These are phyloP conservation scores for Gloeophyllum trabeum DNA, from an alignment of 768 basidiomycete genomes.

Conservation along the genomic window DNA sequence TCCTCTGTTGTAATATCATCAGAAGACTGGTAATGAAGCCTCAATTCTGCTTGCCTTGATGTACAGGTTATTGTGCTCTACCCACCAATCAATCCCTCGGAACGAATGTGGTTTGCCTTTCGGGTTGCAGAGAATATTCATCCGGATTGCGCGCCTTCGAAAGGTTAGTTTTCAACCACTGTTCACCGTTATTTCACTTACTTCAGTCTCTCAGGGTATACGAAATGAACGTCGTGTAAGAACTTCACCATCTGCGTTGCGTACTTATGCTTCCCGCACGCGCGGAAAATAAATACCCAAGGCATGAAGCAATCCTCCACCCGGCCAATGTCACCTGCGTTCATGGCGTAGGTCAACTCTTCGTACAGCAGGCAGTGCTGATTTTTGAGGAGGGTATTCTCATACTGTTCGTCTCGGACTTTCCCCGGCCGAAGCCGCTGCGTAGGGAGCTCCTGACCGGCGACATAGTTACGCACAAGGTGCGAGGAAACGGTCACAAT, in stretches of 20 bases:
- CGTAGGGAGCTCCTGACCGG: constrained; percentile 3
- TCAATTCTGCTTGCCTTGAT: not conserved
- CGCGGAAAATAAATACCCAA: constrained; percentile 6
- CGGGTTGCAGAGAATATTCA: constrained; percentile 4
- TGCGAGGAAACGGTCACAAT: constrained; percentile 13
- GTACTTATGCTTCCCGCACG: constrained; percentile 9
- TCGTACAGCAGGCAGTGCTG: constrained; percentile 25
- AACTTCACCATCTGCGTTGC: constrained; percentile 4
- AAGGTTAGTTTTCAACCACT: not conserved
- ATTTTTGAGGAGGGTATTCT: constrained; percentile 19
- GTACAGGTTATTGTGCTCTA: constrained; percentile 6
- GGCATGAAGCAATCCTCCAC: constrained; percentile 5
- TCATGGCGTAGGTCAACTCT: constrained; percentile 19
- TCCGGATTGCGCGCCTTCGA: constrained; percentile 4
- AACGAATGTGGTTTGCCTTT: constrained; percentile 1
- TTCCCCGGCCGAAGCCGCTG: not conserved
- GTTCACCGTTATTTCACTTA: constrained; percentile 1
- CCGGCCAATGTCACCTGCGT: constrained; percentile 10
- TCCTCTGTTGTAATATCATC: not conserved
- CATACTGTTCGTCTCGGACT: constrained; percentile 17
- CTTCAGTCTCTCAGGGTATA: constrained; percentile 3
- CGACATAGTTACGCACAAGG: constrained; percentile 11
- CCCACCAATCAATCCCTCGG: constrained; percentile 4
- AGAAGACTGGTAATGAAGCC: not conserved
- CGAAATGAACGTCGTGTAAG: constrained; percentile 2